Conservation (phyloP, 2,329 filamentous ascomycete genomes). For the Colletotrichum echinochloae region DNA sequence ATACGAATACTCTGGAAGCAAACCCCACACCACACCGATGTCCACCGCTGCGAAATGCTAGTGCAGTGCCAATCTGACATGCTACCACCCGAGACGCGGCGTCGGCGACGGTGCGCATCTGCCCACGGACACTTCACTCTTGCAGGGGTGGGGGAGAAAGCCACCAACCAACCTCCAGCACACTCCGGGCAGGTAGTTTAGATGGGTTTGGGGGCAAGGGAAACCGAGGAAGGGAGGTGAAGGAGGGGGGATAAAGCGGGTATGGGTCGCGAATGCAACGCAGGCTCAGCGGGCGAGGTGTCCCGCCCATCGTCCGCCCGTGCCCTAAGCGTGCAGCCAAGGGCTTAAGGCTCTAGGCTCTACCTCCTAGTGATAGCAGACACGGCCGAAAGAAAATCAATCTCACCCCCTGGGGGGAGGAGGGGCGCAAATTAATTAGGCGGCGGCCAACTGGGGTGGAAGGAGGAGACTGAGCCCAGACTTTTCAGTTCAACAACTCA, state of each 20-base stretch:
- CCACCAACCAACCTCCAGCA: slow-evolving; percentile 9
- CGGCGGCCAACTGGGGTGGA: slow-evolving; percentile 2
- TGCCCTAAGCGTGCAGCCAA: slow-evolving; percentile 11
- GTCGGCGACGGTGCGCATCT: slow-evolving; percentile 31
- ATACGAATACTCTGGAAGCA: no score
- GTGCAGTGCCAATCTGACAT: slow-evolving; percentile 38
- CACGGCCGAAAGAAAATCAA: slow-evolving; percentile 15
- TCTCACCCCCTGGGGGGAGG: slow-evolving; percentile 4
- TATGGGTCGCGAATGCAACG: slow-evolving; percentile 39
- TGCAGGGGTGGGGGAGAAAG: slow-evolving; percentile 16
- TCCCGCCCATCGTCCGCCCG: slow-evolving; percentile 31
- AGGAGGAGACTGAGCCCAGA: background rate
- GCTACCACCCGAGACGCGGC: slow-evolving; percentile 35
- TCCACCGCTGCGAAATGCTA: slow-evolving; percentile 5
- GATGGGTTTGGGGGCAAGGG: slow-evolving; percentile 27
- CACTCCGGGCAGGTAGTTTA: slow-evolving; percentile 10
- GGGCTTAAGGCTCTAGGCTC: background rate
- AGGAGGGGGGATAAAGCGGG: slow-evolving; percentile 22
- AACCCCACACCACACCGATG: background rate
- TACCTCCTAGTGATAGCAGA: no score
- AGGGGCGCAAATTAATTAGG: slow-evolving; percentile 22
- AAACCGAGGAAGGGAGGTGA: background rate
- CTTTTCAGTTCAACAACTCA: background rate
- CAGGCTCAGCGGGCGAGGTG: slow-evolving; percentile 36
- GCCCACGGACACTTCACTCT: slow-evolving; percentile 33